phyloP scores from a whole-genome alignment of 2,329 filamentous ascomycete genomes.

The Kalaharituber pfeilii region DNA sequence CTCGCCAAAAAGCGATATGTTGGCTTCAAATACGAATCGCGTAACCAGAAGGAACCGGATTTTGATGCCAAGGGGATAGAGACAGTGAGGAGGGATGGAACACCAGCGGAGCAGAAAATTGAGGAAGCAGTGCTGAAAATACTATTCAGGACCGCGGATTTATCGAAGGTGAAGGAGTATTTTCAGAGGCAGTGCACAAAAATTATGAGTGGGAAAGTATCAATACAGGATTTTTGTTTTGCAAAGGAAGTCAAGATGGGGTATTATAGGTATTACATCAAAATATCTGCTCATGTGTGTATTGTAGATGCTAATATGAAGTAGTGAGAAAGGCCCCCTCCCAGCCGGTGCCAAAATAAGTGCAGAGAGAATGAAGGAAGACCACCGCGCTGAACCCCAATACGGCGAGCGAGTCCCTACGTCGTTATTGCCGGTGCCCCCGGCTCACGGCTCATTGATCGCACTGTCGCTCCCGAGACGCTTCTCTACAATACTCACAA shows the following conservation, averaged over 20 bases:
- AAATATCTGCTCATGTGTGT: not conserved
- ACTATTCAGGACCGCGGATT: conserved; percentile 74
- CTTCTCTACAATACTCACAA: conserved; percentile 59
- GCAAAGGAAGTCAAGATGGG: conserved; percentile 81
- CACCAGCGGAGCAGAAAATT: conserved; percentile 88
- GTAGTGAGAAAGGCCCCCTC: conserved; percentile 54
- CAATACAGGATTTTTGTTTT: conserved; percentile 91
- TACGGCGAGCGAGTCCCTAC: conserved; percentile 88
- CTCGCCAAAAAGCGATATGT: conserved; percentile 97
- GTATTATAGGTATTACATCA: conserved; percentile 42
- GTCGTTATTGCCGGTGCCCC: conserved; percentile 82
- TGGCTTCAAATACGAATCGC: conserved; percentile 85
- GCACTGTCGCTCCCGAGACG: conserved; percentile 74
- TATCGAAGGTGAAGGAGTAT: conserved; percentile 74
- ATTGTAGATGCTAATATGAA: not conserved
- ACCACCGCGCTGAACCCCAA: conserved; percentile 74
- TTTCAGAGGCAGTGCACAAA: conserved; percentile 82
- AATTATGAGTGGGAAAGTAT: conserved; percentile 76
- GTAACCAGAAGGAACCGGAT: conserved; percentile 57
- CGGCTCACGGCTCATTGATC: conserved; percentile 67
- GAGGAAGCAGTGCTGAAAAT: conserved; percentile 81
- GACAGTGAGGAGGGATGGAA: conserved; percentile 86
- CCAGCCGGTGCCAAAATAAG: conserved; percentile 82
- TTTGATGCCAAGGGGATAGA: conserved; percentile 98
- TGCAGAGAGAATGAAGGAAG: conserved; percentile 67